Percentiles rank a stretch among this genome's conserved stretches.
phyloP scores from a whole-genome alignment of 1,284 basidiomycete species.

The Tranzscheliella williamsii region DNA sequence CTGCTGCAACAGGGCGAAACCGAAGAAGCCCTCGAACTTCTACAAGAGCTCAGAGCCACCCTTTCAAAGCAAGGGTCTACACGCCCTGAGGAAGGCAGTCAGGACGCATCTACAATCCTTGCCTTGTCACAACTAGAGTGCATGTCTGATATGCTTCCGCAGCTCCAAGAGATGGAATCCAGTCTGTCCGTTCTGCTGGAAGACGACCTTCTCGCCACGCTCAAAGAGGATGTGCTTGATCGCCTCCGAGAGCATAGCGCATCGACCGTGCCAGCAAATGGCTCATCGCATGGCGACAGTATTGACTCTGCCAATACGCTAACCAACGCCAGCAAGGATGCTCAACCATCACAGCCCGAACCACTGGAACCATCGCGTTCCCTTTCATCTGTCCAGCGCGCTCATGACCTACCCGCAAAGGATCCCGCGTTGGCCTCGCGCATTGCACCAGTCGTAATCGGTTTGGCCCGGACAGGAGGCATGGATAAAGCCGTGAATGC shows the following conservation, averaged over 20 bases:
- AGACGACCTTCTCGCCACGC: constrained; percentile 71
- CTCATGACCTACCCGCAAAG: constrained; percentile 1
- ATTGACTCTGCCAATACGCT: neutral
- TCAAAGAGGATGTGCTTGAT: constrained; percentile 71
- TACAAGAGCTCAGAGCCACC: constrained; percentile 24
- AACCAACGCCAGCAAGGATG: constrained; percentile 7
- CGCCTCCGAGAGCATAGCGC: constrained; percentile 6
- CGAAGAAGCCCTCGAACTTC: constrained; percentile 53
- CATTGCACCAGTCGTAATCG: constrained; percentile 73
- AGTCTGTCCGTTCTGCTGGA: constrained; percentile 38
- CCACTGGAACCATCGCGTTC: no score
- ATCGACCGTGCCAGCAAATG: neutral
- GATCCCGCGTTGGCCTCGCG: constrained; percentile 66
- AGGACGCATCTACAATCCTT: neutral
- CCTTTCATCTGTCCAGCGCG: constrained; percentile 16
- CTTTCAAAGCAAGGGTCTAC: neutral
- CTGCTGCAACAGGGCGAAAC: constrained; percentile 53
- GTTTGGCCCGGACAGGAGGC: constrained; percentile 75
- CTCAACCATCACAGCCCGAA: constrained; percentile 17
- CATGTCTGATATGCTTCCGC: constrained; percentile 28
- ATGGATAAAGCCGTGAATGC: constrained; percentile 71
- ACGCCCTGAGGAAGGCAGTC: neutral
- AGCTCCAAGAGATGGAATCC: constrained; percentile 45
- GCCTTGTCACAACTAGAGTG: constrained; percentile 12
- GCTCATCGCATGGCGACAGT: neutral